Evolutionary conservation across 768 basidiomycete species (phyloP), one percentile per base, ranked within the genome.

Genomic region (Mycena vulgaris): DNA sequence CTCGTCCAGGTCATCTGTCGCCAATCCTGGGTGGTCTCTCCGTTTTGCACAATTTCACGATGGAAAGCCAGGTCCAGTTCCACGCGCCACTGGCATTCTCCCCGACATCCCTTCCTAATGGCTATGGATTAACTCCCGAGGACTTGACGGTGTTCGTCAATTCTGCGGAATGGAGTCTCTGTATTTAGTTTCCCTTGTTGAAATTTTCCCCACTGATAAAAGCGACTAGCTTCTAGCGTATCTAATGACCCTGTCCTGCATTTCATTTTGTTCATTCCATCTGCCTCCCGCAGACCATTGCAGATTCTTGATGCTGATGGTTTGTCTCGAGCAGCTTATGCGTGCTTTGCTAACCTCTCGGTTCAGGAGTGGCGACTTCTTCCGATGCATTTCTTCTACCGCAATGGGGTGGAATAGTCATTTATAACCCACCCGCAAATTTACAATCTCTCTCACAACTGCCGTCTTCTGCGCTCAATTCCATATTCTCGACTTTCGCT

Each of bases 161-260:
- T 76, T 95, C 95, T 8, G 98, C 96, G 5, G 92, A 96, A 77
- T 99, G 98, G 98, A 93, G 93, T 16, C 77, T 99, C 56, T 96
- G 97, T 96, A 75, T 75, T 85, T 73, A 27, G 28, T 4, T 28
- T 23, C 28, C 31, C 23, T 33, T 11, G 49, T 17, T 25, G 23
- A 27, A 62, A 33, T 47, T 70, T 75, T 14, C 75, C 37, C 56
- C 17, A 21, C 47, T 47, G 19, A 61, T 45, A 25, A 33, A 47
- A 25, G 25, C 19, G 21, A 42, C 45, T 74, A 99, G 97, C 97
- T 14, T 97, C 97, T 0, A 93, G 95, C 66, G 92, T 92, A 3
- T 96, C 95, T 1, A 95, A 94, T 69, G 96, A 99, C 71, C 97
- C 96, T 5, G 96, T 98, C 1, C 82, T 99, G 0, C 95, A 98